These are phyloP conservation scores for Rhazya stricta DNA, from an alignment of 257 asterid species.

Conservation along the genomic window DNA sequence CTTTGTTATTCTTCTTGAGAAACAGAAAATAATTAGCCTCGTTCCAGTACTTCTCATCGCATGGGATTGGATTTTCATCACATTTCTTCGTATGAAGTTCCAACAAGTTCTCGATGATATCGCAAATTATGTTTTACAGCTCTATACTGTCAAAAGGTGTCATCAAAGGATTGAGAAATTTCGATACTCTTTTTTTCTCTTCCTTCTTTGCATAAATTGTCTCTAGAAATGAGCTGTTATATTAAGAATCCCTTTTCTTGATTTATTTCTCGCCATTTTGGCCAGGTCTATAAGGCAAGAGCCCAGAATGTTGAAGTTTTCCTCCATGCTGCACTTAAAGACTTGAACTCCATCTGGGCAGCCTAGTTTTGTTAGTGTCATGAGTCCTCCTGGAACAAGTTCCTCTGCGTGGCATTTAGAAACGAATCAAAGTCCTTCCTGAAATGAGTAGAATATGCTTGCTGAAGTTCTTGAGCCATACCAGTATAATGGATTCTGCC, in stretches of 20 bases:
- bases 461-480: conserved; percentile 30
- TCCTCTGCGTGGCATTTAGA: conserved; percentile 46
- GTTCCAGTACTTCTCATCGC: conserved; percentile 25
- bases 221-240: too few species aligned
- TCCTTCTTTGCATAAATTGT: too few species aligned
- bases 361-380: conserved; percentile 36
- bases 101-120: conserved; percentile 43
- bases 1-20: conserved; percentile 37
- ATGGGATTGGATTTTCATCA: conserved; percentile 24
- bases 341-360: conserved; percentile 34
- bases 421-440: conserved; percentile 35
- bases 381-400: conserved; percentile 46
- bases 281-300: conserved; percentile 43
- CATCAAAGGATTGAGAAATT: too few species aligned
- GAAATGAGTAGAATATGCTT: conserved; percentile 40
- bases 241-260: too few species aligned
- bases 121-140: conserved; percentile 6
- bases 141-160: too few species aligned
- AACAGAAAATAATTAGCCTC: conserved; percentile 44
- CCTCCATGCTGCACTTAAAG: conserved; percentile 30
- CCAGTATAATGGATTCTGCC: conserved; percentile 51
- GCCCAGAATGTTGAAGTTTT: conserved; percentile 32
- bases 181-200: too few species aligned
- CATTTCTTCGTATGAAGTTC: conserved; percentile 29
- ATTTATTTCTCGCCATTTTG: too few species aligned